Base-by-base conservation (phyloP, 202 grass and related monocot genomes). In the Panicum hallii region DNA sequence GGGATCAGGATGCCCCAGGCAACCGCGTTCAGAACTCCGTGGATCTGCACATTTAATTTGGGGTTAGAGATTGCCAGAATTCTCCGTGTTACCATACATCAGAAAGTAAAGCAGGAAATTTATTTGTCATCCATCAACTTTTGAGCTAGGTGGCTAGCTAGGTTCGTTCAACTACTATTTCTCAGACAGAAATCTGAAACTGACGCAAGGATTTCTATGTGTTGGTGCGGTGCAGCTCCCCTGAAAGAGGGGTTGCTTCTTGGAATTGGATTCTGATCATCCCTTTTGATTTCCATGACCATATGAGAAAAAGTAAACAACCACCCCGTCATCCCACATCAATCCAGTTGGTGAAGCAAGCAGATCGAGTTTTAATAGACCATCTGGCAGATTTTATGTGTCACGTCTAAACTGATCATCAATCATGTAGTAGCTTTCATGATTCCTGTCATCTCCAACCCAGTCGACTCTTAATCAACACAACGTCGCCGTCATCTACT, bases 1-100 rank as follows among this genome's bases (percentile, higher is more conserved):
- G 94, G 94, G 48, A 97, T 85, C 70, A 94, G 88, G 91, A 97
- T 4, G 56, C 94, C 94, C 94, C 94, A 97, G 32, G 86, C 83
- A 5, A 97, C 70, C 1, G 78, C 84, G 70, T 92, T 94, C 54
- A 97, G 84, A 49, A 97, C 61, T 0, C 94, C 94, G 81, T 97
- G 94, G 74, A 91, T 85, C 94, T 97, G 90, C 82, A 55, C 22
- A 2, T 9, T 9, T n/a, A 42, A 45, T 60, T 60, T 20, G 42
- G 17, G 42, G 17, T 36, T 48, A 41, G 69, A 3, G 55, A 40
- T 11, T 11, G 19, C 4, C 38, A 3, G 2, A 40, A 40, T 55
- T 11, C 3, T 42, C 9, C 15, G 3, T 65, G 61, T 41, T 40
- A 36, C 3, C 71, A 80, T 30, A 9, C 77, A 32, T 43, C 49